Evolutionary conservation across 371 early-diverging fungal species (phyloP).

Genomic region (Capillidium rhysosporum): DNA sequence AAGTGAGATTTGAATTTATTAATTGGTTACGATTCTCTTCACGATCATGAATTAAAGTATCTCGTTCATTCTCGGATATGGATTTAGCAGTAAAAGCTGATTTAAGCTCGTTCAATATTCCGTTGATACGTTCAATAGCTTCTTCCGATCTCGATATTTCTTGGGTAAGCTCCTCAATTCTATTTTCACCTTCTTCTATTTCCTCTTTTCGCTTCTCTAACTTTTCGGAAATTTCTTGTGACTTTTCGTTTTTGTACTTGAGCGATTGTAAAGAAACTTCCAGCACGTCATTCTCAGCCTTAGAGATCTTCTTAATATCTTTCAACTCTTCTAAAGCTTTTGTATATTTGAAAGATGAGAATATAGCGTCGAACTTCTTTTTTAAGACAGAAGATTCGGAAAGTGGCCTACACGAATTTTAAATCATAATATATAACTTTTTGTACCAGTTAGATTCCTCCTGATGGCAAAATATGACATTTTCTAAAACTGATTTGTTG

Average conservation of each 20-base stretch:
- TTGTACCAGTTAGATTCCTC: conserved; percentile 92
- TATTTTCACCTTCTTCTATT: not conserved
- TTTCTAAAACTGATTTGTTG: conserved; percentile 84
- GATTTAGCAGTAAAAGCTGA: no score
- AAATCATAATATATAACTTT: not conserved
- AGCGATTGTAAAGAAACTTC: not conserved
- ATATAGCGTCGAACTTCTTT: conserved; percentile 99
- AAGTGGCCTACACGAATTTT: conserved; percentile 48
- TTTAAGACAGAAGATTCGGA: conserved; percentile 80
- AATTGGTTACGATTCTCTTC: no score
- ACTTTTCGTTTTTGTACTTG: not conserved
- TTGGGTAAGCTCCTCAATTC: not conserved
- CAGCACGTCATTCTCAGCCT: not conserved
- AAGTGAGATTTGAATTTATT: no score
- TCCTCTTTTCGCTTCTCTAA: not conserved
- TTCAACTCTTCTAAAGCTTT: not conserved
- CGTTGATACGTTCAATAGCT: no score
- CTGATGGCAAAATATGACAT: conserved; percentile 99
- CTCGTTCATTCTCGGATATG: not conserved
- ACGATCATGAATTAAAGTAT: not conserved
- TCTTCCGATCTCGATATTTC: no score
- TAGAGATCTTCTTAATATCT: not conserved
- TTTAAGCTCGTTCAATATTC: no score
- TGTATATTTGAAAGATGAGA: conserved; percentile 46
- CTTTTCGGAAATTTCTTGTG: not conserved